Evolutionary conservation across 2,329 filamentous ascomycete genomes (phyloP).

Genomic region (Claviceps sp.): DNA sequence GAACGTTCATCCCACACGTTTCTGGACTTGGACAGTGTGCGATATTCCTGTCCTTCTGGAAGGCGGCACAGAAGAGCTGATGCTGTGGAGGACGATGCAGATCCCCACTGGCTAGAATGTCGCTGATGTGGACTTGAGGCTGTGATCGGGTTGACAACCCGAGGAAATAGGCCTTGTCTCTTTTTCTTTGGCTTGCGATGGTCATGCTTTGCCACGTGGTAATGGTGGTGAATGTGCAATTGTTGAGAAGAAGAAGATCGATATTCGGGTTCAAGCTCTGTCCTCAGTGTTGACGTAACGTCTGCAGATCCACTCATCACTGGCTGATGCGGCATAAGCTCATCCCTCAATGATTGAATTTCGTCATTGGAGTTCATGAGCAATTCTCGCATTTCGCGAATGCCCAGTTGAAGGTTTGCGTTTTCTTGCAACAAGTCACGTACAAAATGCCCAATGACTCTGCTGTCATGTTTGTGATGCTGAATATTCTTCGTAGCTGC

Average conservation of each 20-base stretch:
- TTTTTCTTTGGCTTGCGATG: slow-evolving; percentile 56
- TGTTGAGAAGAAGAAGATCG: slow-evolving; percentile 44
- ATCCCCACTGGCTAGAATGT: slow-evolving; percentile 26
- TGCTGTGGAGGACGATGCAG: slow-evolving; percentile 24
- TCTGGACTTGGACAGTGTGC: slow-evolving; percentile 27
- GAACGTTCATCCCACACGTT: slow-evolving; percentile 38
- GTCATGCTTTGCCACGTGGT: slow-evolving; percentile 59
- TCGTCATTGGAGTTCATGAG: slow-evolving; percentile 86
- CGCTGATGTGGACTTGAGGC: slow-evolving; percentile 17
- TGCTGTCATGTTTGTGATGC: slow-evolving; percentile 43
- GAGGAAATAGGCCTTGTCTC: slow-evolving; percentile 48
- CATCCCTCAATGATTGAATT: slow-evolving; percentile 73
- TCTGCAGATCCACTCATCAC: slow-evolving; percentile 26
- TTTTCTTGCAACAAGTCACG: slow-evolving; percentile 93
- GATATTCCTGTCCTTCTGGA: slow-evolving; percentile 34
- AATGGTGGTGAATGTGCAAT: slow-evolving; percentile 89
- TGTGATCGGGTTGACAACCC: slow-evolving; percentile 45
- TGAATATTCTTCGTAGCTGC: slow-evolving; percentile 56
- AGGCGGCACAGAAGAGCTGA: slow-evolving; percentile 28
- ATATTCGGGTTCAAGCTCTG: slow-evolving; percentile 50
- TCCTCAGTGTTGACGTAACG: slow-evolving; percentile 44
- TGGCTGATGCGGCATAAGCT: slow-evolving; percentile 68
- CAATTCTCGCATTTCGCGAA: slow-evolving; percentile 83
- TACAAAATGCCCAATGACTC: slow-evolving; percentile 88
- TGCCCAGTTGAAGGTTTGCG: slow-evolving; percentile 80